These are phyloP conservation scores for Sanghuangporus weigelae DNA, from an alignment of 1,284 basidiomycete genomes.

Conservation along the genomic window DNA sequence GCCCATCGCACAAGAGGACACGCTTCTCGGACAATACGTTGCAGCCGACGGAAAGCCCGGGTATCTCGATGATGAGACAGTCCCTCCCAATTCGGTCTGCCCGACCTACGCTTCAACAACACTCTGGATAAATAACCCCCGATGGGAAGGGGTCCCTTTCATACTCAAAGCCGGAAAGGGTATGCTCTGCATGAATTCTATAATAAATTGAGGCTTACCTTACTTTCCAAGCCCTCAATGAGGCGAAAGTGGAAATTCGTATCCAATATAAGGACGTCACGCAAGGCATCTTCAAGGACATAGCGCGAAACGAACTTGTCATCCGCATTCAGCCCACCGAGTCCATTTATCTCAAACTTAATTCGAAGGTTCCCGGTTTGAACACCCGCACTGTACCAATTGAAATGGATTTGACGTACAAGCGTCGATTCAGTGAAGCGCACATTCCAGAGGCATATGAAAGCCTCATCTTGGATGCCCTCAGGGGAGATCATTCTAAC, in stretches of 20 bases:
- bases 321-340: constrained; percentile 94
- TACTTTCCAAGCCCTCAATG: constrained; percentile 71
- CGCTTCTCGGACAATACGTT: constrained; percentile 90
- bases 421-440: constrained; percentile 82
- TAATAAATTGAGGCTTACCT: not conserved
- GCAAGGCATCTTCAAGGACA: constrained; percentile 92
- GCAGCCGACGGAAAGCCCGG: constrained; percentile 87
- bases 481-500: constrained; percentile 86
- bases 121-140: constrained; percentile 87
- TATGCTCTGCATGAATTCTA: constrained; percentile 30
- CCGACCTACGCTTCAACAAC: constrained; percentile 90
- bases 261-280: constrained; percentile 97
- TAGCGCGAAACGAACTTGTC: constrained; percentile 91
- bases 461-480: constrained; percentile 83
- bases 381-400: constrained; percentile 85
- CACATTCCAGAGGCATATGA: constrained; percentile 95
- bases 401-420: constrained; percentile 97
- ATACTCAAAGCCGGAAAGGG: constrained; percentile 97
- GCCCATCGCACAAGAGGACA: constrained; percentile 71
- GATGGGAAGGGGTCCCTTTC: constrained; percentile 98
- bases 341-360: constrained; percentile 93
- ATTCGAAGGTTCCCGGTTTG: constrained; percentile 89
- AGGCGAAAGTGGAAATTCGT: constrained; percentile 94
- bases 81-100: constrained; percentile 86
- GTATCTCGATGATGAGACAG: constrained; percentile 94